These are phyloP conservation scores for Tolypocladium sp. DNA, from an alignment of 2,329 filamentous ascomycete species.

Conservation along the genomic window DNA sequence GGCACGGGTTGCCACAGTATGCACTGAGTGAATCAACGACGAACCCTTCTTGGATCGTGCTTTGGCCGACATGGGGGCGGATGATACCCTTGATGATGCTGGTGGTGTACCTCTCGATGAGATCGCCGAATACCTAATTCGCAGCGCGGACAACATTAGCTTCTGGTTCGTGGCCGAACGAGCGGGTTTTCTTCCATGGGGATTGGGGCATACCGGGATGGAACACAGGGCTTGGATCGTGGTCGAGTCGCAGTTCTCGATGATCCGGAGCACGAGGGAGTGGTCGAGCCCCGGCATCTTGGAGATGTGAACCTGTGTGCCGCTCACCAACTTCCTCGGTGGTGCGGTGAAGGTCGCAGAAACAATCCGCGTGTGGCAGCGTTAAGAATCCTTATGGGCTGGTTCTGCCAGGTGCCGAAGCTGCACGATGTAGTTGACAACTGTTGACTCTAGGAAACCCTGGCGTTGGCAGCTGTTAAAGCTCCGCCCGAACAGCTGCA, in stretches of 20 bases:
- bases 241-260: not conserved
- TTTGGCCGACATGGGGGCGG: not conserved
- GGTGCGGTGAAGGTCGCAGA: not conserved
- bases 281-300: not conserved
- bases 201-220: not conserved
- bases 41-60: not conserved
- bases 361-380: not conserved
- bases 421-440: not conserved
- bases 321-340: not conserved
- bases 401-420: not conserved
- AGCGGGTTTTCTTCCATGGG: no score
- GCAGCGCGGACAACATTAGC: not conserved
- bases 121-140: not conserved
- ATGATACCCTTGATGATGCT: not conserved
- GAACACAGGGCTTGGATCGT: not conserved
- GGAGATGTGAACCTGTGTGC: not conserved
- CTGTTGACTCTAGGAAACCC: not conserved
- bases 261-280: not conserved
- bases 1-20: not conserved
- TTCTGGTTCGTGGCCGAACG: not conserved
- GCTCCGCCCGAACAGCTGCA: not conserved
- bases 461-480: no score
- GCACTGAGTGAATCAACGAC: not conserved
- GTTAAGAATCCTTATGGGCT: not conserved
- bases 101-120: not conserved